Evolutionary conservation across 192 early-diverging fungal species (phyloP).

Genomic region (Coemansia sp.): DNA sequence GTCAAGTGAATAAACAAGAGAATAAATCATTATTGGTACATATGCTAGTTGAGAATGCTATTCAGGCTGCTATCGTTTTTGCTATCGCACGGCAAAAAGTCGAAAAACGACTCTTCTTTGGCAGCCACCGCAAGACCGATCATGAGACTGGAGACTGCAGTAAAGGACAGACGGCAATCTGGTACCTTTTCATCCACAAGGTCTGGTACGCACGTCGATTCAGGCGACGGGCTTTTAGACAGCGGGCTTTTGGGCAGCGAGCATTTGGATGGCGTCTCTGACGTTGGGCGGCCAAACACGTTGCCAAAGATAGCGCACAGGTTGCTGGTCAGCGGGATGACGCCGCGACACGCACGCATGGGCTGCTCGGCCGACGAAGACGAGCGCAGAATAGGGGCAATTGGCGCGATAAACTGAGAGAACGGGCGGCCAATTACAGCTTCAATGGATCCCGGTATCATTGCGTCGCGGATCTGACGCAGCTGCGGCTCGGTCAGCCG

Average conservation of each 20-base stretch:
- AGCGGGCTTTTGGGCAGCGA: neutral
- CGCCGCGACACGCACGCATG: neutral
- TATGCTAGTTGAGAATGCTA: slow-evolving; percentile 25
- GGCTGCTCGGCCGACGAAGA: neutral
- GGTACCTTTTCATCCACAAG: slow-evolving; percentile 5
- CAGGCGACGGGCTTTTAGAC: neutral
- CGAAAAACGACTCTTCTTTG: slow-evolving; percentile 37
- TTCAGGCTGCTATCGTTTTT: slow-evolving; percentile 9
- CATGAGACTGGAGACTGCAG: slow-evolving; percentile 34
- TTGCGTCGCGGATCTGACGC: slow-evolving; percentile 13
- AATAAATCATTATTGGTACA: neutral
- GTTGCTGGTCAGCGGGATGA: slow-evolving; percentile 40
- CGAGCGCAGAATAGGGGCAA: slow-evolving; percentile 2
- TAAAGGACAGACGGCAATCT: slow-evolving; percentile 27
- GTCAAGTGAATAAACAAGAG: too few species aligned
- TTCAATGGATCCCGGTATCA: slow-evolving; percentile 35
- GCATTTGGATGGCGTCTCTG: neutral
- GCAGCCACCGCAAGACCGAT: slow-evolving; percentile 17
- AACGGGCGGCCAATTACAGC: slow-evolving; percentile 24
- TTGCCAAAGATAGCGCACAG: slow-evolving; percentile 34
- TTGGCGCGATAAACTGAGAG: slow-evolving; percentile 14
- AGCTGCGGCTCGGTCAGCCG: slow-evolving; percentile 17
- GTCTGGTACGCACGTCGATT: neutral
- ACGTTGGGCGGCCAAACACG: neutral
- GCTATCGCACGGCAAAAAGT: slow-evolving; percentile 8